Conservation (phyloP, 345 rosid species). For the Lepidium sativum region DNA sequence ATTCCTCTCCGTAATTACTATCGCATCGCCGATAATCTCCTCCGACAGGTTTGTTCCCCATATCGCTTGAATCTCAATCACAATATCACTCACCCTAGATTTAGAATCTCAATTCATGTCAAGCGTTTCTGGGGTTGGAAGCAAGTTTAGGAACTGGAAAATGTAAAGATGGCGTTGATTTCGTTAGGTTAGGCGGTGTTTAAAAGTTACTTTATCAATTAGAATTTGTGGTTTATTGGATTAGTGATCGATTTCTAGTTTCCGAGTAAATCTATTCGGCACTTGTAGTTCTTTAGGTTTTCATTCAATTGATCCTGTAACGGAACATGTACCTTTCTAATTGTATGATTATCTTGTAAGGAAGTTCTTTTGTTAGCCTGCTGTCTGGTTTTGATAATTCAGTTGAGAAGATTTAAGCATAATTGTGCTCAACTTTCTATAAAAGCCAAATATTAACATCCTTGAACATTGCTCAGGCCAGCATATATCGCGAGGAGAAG, state of each 20-base stretch:
- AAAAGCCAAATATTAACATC: too few species aligned
- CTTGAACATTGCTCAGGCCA: conserved; percentile 43
- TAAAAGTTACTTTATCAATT: neutral
- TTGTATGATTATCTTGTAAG: neutral
- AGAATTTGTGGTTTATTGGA: neutral
- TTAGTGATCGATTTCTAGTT: neutral
- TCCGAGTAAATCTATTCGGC: conserved; percentile 1
- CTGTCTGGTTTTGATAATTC: neutral
- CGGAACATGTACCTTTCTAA: neutral
- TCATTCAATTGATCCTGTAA: neutral
- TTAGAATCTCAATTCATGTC: neutral
- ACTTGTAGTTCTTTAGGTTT: neutral
- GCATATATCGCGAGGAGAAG: conserved; percentile 72
- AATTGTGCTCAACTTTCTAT: too few species aligned
- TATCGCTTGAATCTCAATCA: neutral
- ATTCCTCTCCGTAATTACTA: conserved; percentile 72
- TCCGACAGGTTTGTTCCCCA: conserved; percentile 52
- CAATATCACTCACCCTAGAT: neutral
- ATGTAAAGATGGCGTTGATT: neutral
- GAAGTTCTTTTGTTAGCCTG: neutral
- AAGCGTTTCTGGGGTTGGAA: neutral
- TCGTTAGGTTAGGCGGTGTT: neutral
- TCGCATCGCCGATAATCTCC: conserved; percentile 88
- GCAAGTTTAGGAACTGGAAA: neutral
- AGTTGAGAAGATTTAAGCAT: neutral